phyloP scores from a whole-genome alignment of 169 alveolate species.

The Plasmodium gonderi region DNA sequence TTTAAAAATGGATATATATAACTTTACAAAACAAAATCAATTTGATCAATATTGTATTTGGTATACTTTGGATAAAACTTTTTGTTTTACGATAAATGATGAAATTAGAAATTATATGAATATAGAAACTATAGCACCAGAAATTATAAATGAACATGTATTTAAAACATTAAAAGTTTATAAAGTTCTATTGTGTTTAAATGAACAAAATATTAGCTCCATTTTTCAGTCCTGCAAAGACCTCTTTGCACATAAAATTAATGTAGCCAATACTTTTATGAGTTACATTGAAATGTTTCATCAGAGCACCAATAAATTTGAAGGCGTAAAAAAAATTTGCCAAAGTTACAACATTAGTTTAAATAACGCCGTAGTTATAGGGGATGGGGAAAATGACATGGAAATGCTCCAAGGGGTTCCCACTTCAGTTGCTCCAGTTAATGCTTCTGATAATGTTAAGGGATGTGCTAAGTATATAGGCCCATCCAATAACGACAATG shows the following conservation, averaged over 20 bases:
- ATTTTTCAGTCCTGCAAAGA: conserved; percentile 74
- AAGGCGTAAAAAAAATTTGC: conserved; percentile 81
- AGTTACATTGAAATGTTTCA: conserved; percentile 79
- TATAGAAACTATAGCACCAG: conserved; percentile 18
- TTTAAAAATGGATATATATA: conserved; percentile 46
- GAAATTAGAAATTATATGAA: neutral
- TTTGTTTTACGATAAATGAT: conserved; percentile 58
- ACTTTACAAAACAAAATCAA: conserved; percentile 56
- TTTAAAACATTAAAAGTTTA: conserved; percentile 54
- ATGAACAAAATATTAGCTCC: conserved; percentile 67
- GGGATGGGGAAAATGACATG: conserved; percentile 88
- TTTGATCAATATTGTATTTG: conserved; percentile 49
- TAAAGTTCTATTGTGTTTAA: conserved; percentile 71
- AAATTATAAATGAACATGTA: conserved; percentile 12
- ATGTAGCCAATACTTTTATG: conserved; percentile 79
- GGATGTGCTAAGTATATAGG: conserved; percentile 76
- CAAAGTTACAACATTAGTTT: conserved; percentile 74
- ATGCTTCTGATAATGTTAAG: conserved; percentile 82
- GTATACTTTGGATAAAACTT: conserved; percentile 55
- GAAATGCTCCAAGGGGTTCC: conserved; percentile 80
- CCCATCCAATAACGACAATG: conserved; percentile 79
- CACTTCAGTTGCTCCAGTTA: conserved; percentile 79
- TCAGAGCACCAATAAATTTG: conserved; percentile 79
- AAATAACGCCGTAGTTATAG: conserved; percentile 81
- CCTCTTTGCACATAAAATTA: conserved; percentile 72